Evolutionary conservation across 2,329 filamentous ascomycete genomes (phyloP).

Genomic region (Cladophialophora carrionii): DNA sequence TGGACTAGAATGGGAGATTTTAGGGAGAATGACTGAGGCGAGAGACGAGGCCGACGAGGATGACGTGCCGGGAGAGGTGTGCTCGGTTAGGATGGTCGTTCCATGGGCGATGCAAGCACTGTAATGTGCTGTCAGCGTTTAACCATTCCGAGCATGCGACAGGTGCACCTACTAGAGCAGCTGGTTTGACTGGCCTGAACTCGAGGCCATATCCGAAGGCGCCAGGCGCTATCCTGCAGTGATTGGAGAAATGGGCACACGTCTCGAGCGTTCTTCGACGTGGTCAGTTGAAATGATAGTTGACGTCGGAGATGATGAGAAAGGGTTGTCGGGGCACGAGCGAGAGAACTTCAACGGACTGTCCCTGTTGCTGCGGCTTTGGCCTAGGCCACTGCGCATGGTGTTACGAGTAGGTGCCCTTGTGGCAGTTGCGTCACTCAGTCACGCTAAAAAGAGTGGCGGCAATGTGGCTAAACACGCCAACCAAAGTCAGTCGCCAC

Average conservation of each 20-base stretch:
- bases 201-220: slow-evolving; percentile 66
- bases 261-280: not conserved
- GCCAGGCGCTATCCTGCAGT: not conserved
- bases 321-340: not conserved
- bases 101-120: slow-evolving; percentile 95
- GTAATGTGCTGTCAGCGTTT: slow-evolving; percentile 9
- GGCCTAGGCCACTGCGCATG: not conserved
- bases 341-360: not conserved
- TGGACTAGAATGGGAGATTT: slow-evolving; percentile 77
- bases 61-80: slow-evolving; percentile 81
- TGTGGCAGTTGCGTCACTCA: slow-evolving; percentile 11
- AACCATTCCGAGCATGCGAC: not conserved
- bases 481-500: no score
- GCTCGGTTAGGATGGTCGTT: slow-evolving; percentile 89
- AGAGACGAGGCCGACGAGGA: slow-evolving; percentile 85
- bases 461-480: no score
- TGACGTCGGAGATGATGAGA: not conserved
- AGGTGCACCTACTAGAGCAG: slow-evolving; percentile 68
- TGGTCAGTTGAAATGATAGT: not conserved
- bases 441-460: not conserved
- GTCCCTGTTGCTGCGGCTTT: not conserved
- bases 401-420: not conserved
- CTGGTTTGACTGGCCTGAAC: slow-evolving; percentile 67
- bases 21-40: slow-evolving; percentile 90
- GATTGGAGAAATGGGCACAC: not conserved